Percentiles rank a stretch among this genome's conserved stretches.
These are phyloP conservation scores for Acephala macrosclerotiorum DNA, from an alignment of 2,329 filamentous ascomycete species.

Conservation along the genomic window DNA sequence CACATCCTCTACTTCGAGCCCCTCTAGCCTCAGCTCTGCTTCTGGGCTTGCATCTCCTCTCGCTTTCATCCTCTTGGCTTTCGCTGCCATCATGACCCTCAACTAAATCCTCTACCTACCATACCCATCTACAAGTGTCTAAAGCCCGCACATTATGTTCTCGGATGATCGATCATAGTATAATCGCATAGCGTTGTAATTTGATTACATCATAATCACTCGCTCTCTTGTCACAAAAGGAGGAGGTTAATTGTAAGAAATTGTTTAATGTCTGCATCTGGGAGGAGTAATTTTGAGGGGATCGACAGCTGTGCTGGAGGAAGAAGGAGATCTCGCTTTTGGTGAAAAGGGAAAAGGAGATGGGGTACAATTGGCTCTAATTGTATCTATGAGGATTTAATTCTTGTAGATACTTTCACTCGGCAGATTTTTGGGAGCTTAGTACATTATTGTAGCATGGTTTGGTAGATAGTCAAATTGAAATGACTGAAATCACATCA, in stretches of 20 bases:
- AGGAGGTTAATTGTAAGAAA: not conserved
- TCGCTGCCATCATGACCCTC: slow-evolving; percentile 41
- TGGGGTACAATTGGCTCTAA: slow-evolving; percentile 1
- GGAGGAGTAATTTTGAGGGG: slow-evolving; percentile 18
- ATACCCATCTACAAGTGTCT: slow-evolving; percentile 24
- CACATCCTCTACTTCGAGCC: slow-evolving; percentile 19
- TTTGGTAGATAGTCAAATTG: not conserved
- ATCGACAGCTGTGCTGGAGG: slow-evolving; percentile 9
- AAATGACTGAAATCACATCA: not conserved
- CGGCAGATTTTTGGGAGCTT: not conserved
- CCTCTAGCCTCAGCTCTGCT: slow-evolving; percentile 32
- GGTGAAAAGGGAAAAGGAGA: not conserved
- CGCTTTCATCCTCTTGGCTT: slow-evolving; percentile 41
- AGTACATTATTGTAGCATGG: not conserved
- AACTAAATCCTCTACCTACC: slow-evolving; percentile 33
- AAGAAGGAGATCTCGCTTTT: not conserved
- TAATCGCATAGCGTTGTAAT: slow-evolving; percentile 22
- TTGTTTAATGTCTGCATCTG: slow-evolving; percentile 14
- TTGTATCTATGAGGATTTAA: slow-evolving; percentile 7
- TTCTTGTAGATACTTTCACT: slow-evolving; percentile 11
- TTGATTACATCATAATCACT: slow-evolving; percentile 11
- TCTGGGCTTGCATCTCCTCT: slow-evolving; percentile 38
- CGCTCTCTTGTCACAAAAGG: not conserved
- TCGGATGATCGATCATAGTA: slow-evolving; percentile 14
- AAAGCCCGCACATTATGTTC: slow-evolving; percentile 7